Evolutionary conservation across 2,329 filamentous ascomycete genomes (phyloP), one percentile per base, ranked within the genome.

Genomic region (Dactylellina cionopaga): DNA sequence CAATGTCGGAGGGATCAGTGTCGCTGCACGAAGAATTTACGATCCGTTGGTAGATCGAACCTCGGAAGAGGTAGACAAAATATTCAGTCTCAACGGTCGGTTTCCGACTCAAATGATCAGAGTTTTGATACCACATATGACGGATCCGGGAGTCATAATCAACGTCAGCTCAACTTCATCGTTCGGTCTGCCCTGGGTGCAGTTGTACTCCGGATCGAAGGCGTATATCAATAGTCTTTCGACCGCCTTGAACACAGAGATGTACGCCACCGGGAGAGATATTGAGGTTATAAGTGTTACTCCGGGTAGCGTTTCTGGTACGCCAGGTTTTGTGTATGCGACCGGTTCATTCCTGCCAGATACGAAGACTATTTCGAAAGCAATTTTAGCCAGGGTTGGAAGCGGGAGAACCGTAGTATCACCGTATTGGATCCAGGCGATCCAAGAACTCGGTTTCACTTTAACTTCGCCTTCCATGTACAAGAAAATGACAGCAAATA

Each of bases 231-330:
- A 71, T 15, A 63, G 46, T 11, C 29, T 64, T 24, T 71, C 66
- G 2, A 71, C 54, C 25, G 66, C 41, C 4, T 19, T 71, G 24
- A 64, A 64, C 17, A 58, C 59, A 19, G 66, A 71, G 52, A 49
- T 71, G 43, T 63, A 63, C 22, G 66, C 66, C 7, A 71, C 58
- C 0, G 66, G 59, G 13, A 24, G 59, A 24, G 52, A 71, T 41
- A 71, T 71, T 11, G 35, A 71, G 39, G 66, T 71, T 9, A 64
- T 71, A 37, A 27, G 47, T 13, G 59, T 71, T 6, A 58, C 58
- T 5, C 59, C 59, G 2, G 58, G 56, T 11, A 47, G 46, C 13
- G 66, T 71, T 9, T 25, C 49, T 4, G 66, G 66, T 11, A 63
- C 63, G 6, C 54, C 58, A 5, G 56, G 65, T 2, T 56, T 56